Evolutionary conservation across 768 basidiomycete species (phyloP).

Genomic region (Amanita inopinata): DNA sequence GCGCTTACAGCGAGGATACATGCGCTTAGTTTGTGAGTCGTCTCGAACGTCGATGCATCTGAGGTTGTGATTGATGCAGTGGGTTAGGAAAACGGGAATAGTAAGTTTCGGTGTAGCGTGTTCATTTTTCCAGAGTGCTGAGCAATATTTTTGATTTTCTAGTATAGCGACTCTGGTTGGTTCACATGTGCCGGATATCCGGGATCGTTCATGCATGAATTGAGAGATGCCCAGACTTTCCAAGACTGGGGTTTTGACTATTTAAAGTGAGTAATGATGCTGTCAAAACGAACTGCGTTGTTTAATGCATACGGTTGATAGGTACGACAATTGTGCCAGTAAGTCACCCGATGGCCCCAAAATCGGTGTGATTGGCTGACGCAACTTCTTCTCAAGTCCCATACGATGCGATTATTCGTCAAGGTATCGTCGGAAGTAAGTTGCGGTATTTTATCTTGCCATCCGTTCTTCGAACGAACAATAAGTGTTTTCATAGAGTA

Average conservation of each 20-base stretch:
- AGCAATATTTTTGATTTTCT: neutral
- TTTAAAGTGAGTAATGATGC: conserved; percentile 39
- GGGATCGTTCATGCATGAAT: conserved; percentile 53
- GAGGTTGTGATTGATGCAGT: neutral
- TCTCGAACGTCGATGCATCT: neutral
- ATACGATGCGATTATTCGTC: conserved; percentile 44
- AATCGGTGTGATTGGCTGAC: neutral
- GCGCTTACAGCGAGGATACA: conserved; percentile 47
- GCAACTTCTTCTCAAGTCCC: conserved; percentile 31
- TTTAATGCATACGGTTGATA: conserved; percentile 9
- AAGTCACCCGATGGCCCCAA: conserved; percentile 11
- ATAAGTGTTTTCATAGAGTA: conserved; percentile 30
- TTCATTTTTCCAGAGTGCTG: too few relatives aligned
- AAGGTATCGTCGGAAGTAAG: conserved; percentile 48
- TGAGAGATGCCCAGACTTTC: conserved; percentile 45
- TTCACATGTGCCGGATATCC: conserved; percentile 60
- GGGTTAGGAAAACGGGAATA: conserved; percentile 30
- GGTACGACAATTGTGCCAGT: conserved; percentile 51
- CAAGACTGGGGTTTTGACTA: conserved; percentile 61
- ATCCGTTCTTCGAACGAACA: neutral
- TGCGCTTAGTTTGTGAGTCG: conserved; percentile 41
- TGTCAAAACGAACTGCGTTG: neutral
- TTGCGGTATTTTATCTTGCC: neutral
- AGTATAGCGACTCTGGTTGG: conserved; percentile 32
- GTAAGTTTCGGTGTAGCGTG: too few relatives aligned